Evolutionary conservation across 257 asterid genomes (phyloP).

Genomic region (Buddleja alternifolia): DNA sequence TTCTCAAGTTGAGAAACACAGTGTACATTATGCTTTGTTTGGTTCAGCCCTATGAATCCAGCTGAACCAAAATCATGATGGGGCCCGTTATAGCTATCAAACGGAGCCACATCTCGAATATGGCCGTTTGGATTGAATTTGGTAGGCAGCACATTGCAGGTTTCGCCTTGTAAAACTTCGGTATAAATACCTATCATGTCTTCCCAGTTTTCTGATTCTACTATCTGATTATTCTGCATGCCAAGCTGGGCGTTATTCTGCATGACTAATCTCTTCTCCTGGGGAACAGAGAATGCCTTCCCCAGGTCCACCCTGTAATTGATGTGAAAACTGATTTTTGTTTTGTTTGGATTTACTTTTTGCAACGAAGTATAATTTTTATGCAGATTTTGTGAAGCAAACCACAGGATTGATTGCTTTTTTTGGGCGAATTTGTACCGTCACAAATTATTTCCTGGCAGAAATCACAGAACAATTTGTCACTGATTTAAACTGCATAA

Average conservation of each 20-base stretch:
- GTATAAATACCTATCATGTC: constrained; percentile 46
- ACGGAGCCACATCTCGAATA: constrained; percentile 18
- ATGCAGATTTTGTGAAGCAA: neutral
- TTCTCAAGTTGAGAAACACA: neutral
- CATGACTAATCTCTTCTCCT: constrained; percentile 29
- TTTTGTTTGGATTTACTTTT: neutral
- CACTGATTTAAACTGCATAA: constrained; percentile 8
- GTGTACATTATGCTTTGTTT: neutral
- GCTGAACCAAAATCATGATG: neutral
- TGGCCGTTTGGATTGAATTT: constrained; percentile 9
- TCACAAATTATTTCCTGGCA: constrained; percentile 25
- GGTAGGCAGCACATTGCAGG: constrained; percentile 12
- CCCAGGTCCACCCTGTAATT: constrained; percentile 50
- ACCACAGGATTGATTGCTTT: constrained; percentile 15
- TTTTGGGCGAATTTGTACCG: neutral
- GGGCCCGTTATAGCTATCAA: constrained; percentile 1
- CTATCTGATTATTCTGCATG: constrained; percentile 28
- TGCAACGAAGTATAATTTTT: no score
- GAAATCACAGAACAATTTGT: constrained; percentile 22
- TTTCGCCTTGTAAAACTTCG: constrained; percentile 34
- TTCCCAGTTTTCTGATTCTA: constrained; percentile 37
- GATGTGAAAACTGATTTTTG: neutral
- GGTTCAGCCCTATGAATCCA: constrained; percentile 15
- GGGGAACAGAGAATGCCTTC: constrained; percentile 46
- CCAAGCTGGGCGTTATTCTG: constrained; percentile 25